Base-by-base conservation (phyloP, 129 eudicot genomes). In the Pittosporum tobira region DNA sequence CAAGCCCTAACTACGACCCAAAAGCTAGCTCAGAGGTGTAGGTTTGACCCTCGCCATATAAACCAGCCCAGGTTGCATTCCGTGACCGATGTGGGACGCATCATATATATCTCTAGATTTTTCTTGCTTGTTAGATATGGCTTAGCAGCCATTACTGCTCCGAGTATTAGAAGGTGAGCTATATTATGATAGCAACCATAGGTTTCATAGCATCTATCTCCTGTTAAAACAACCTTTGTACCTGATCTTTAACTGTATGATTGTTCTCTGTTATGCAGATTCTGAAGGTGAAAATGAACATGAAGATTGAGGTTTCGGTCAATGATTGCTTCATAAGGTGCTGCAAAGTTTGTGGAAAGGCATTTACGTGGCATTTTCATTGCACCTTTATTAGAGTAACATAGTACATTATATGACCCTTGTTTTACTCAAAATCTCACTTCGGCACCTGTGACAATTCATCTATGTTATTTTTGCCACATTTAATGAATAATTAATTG, bases 211-310 rank as follows among this genome's bases (percentile, higher is more conserved):
- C 7, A 56, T 56, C 40, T 56, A 56, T 56, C 40, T 56, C 12
- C 43, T 6, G 61, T 20, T 8, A 31, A 9, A 31, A 16, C 56
- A 22, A 24, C 58, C 36, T 31, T 48, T 48, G 54, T 29, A 3
- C 30, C n/a, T 56, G 18, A 56, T 31, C 23, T 30, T 31, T 56
- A 11, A 19, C 23, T 56, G 24, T 12, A n/a, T 4, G 13, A 18
- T 9, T 12, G 30, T 22, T 15, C n/a, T 27, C 31, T 10, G 21
- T 31, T 4, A 6, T 60, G 62, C 81, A 80, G 87, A 80, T 73
- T 76, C 87, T 56, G 87, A 77, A 61, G 65, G 64, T 56, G 82
- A 75, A 54, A 61, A 75, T 52, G 79, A 68, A 48, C 87, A 80
- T 57, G 82, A 80, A 72, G 87, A 80, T 57, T 80, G 72, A 80